Evolutionary conservation across 306 rosid species (phyloP), one percentile per base, ranked within the genome.

Genomic region (Purshia tridentata): DNA sequence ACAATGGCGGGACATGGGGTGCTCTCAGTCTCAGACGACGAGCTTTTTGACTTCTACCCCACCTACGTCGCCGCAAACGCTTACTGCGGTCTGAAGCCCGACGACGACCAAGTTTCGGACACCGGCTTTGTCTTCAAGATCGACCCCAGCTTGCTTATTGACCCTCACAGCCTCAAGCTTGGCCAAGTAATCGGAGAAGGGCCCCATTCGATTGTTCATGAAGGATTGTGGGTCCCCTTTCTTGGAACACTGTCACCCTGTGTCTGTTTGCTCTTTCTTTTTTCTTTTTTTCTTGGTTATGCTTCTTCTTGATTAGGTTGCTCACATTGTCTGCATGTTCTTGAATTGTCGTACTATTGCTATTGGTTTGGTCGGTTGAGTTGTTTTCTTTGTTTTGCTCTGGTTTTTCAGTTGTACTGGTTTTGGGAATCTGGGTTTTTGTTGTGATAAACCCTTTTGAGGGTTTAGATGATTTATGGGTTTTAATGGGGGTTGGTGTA

Each of bases 221-320:
- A 81, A 75, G 94, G 94, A 75, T 65, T 77, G 94, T 86, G 81
- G 67, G 88, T 86, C 47, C 55, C 40, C 22, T 44, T 16, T 16
- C 4, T 55, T 55, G 20, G n/a, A 53, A 53, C 81, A 40, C 53
- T 48, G 35, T 29, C 35, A 29, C 57, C 46, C 50, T 70, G 4
- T 35, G 11, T 48, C 1, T 40, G 22, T 60, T 53, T 45, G 48
- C 11, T 42, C 9, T 48, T 60, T 41, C 5, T 13, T 56, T 49
- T 19, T 44, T 22, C 15, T 5, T 64, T 11, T 15, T 19, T 15
- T 64, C 14, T 75, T 57, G 37, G 11, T 57, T 77, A 0, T 53
- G 63, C 49, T 18, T 13, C 16, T 18, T 6, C 69, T 46, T 75
- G 69, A 19, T 55, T 76, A 48, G 71, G 77, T 57, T 76, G 44